Percentiles rank a stretch among this genome's conserved stretches.
phyloP scores from a whole-genome alignment of 2,329 filamentous ascomycete species.

The Coniella vitis region DNA sequence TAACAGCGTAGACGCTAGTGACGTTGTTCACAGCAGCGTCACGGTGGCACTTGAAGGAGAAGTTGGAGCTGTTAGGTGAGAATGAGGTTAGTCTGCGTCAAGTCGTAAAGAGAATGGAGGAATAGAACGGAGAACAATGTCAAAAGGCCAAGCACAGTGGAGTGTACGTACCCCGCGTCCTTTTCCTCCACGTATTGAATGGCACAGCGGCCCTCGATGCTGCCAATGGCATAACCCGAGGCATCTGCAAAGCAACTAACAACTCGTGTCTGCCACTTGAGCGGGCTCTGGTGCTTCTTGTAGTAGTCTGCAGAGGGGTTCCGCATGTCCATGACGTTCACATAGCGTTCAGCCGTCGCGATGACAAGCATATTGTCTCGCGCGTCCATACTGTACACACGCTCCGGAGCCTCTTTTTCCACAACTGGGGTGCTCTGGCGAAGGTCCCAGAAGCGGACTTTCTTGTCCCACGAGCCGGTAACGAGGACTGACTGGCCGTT shows the following conservation, averaged over 20 bases:
- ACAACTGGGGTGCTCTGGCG: slow-evolving; percentile 59
- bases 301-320: slow-evolving; percentile 78
- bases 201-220: slow-evolving; percentile 92
- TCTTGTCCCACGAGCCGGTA: slow-evolving; percentile 90
- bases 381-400: slow-evolving; percentile 88
- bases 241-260: slow-evolving; percentile 93
- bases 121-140: too few relatives aligned
- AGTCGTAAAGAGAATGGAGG: background rate
- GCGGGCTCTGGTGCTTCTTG: slow-evolving; percentile 90
- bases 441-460: slow-evolving; percentile 83
- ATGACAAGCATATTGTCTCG: slow-evolving; percentile 83
- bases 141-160: too few relatives aligned
- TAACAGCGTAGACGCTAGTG: slow-evolving; percentile 89
- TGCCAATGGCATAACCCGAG: slow-evolving; percentile 87
- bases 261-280: slow-evolving; percentile 97
- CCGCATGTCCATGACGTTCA: slow-evolving; percentile 88
- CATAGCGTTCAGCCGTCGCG: slow-evolving; percentile 89
- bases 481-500: slow-evolving; percentile 73
- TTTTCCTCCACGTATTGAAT: slow-evolving; percentile 99
- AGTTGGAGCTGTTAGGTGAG: slow-evolving; percentile 61
- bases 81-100: slow-evolving; percentile 1
- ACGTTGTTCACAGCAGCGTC: slow-evolving; percentile 68
- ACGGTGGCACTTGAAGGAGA: slow-evolving; percentile 98
- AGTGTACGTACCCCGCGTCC: slow-evolving; percentile 55
- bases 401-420: slow-evolving; percentile 62